Evolutionary conservation across 768 basidiomycete species (phyloP), one percentile per base, ranked within the genome.

Genomic region (Calvatia gigantea): DNA sequence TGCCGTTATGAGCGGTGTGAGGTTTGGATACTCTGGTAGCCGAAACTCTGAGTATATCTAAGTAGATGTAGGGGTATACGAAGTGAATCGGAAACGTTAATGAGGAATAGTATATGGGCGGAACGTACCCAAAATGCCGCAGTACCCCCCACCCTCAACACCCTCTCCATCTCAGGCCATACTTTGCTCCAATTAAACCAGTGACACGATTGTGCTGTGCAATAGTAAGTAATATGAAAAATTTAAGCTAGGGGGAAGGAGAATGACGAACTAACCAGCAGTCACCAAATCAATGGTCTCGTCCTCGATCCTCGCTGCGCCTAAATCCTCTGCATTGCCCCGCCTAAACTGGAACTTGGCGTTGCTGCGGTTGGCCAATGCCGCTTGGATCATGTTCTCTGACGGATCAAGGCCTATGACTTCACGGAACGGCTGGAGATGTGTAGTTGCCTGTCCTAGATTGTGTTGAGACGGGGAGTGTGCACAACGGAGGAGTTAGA

Each of bases 371-470:
- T 66, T 60, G 17, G 69, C 66, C 19, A 68, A 68, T 1, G 87
- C 86, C 29, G 75, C 73, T 14, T 72, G 68, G 25, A 94, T 73
- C 93, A 94, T 94, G 49, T 76, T 75, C 37, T 70, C 67, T 39
- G 87, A 86, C 0, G 91, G 89, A 52, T 94, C 92, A n/a, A 90
- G 72, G 1, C 85, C 92, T 17, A 83, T 73, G 42, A 91, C 76
- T n/a, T 74, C 69, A 11, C 65, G 64, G 69, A 94, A 94, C 0
- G 73, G 63, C 8, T 51, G 69, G 4, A 90, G 74, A 39, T 77
- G 77, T 1, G 75, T 65, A 0, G 87, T 91, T 28, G 87, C 86
- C 65, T 91, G 86, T 33, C 91, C 89, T 89, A 54, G 19, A 45
- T n/a, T 6, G 7, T 32, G 15, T 44, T 19, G 17, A 6, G n/a